Conservation (phyloP, 208 protist genomes). For the Vickermania spadyakhi region DNA sequence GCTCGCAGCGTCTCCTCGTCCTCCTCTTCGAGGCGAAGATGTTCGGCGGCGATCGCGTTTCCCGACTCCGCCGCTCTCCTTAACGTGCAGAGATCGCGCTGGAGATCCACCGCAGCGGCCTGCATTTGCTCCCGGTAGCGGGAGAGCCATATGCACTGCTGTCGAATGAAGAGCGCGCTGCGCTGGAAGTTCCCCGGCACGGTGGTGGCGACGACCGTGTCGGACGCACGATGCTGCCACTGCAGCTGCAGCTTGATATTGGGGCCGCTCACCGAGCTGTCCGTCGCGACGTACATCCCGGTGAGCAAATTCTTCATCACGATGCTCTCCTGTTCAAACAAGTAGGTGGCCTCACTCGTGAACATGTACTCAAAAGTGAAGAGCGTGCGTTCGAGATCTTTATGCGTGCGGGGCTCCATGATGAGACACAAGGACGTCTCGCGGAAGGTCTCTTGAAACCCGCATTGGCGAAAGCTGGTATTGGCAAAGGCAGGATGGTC, state of each 20-base stretch:
- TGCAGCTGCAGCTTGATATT: conserved; percentile 32
- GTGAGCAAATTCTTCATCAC: conserved; percentile 48
- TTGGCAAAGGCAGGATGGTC: not conserved
- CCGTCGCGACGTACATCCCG: conserved; percentile 52
- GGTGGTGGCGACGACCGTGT: conserved; percentile 33
- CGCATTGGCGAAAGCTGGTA: not conserved
- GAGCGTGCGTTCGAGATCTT: conserved; percentile 37
- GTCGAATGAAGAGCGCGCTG: conserved; percentile 27
- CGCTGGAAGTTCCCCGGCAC: conserved; percentile 16
- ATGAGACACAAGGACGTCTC: conserved; percentile 58
- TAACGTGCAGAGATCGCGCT: conserved; percentile 4
- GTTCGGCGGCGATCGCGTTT: conserved; percentile 6
- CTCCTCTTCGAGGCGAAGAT: conserved; percentile 6
- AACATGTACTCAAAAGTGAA: conserved; percentile 58
- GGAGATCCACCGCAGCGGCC: conserved; percentile 15
- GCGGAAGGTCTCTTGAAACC: conserved; percentile 3
- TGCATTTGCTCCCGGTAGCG: conserved; percentile 58
- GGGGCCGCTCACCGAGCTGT: conserved; percentile 17
- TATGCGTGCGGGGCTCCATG: conserved; percentile 23
- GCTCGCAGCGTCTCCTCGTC: not conserved
- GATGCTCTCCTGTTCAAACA: conserved; percentile 64
- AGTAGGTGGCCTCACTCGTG: conserved; percentile 31
- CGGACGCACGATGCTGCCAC: conserved; percentile 35
- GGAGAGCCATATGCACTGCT: conserved; percentile 32
- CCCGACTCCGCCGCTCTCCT: conserved; percentile 11